phyloP scores from a whole-genome alignment of 108 stramenopile species.

The Cylindrotheca closterium region DNA sequence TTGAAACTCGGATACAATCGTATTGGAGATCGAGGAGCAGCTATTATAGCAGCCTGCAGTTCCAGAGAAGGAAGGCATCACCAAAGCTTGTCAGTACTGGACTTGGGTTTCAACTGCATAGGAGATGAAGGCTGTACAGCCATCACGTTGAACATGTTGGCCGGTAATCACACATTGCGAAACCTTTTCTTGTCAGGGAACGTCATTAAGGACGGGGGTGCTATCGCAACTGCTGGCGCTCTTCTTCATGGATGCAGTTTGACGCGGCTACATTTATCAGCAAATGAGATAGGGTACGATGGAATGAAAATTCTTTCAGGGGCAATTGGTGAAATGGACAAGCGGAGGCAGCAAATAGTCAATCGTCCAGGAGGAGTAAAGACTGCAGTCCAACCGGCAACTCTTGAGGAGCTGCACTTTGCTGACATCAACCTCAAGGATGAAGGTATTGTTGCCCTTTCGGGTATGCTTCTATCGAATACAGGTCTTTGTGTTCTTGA shows the following conservation, averaged over 20 bases:
- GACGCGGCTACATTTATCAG: constrained; percentile 62
- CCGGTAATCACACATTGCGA: constrained; percentile 57
- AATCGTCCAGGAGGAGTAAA: constrained; percentile 19
- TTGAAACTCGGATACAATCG: constrained; percentile 80
- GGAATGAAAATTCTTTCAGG: constrained; percentile 65
- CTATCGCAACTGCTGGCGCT: constrained; percentile 61
- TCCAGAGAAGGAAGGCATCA: constrained; percentile 51
- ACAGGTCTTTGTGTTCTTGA: constrained; percentile 51
- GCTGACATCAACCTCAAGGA: constrained; percentile 51
- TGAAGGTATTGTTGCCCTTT: constrained; percentile 55
- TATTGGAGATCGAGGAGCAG: constrained; percentile 61
- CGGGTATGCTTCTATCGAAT: constrained; percentile 72
- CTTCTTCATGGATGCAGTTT: constrained; percentile 68
- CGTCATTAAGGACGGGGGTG: constrained; percentile 54
- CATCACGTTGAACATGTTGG: constrained; percentile 51
- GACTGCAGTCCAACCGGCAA: constrained; percentile 14
- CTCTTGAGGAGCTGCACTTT: constrained; percentile 60
- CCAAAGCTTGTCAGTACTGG: constrained; percentile 56
- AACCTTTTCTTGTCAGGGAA: constrained; percentile 76
- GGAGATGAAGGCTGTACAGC: constrained; percentile 73
- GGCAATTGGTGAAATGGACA: constrained; percentile 67
- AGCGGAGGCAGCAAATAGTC: constrained; percentile 24
- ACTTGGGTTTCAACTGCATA: constrained; percentile 77
- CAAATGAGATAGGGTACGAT: constrained; percentile 55
- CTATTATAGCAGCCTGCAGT: constrained; percentile 61